Conservation (phyloP, 2,329 filamentous ascomycete species). For the Alternaria viburni region DNA sequence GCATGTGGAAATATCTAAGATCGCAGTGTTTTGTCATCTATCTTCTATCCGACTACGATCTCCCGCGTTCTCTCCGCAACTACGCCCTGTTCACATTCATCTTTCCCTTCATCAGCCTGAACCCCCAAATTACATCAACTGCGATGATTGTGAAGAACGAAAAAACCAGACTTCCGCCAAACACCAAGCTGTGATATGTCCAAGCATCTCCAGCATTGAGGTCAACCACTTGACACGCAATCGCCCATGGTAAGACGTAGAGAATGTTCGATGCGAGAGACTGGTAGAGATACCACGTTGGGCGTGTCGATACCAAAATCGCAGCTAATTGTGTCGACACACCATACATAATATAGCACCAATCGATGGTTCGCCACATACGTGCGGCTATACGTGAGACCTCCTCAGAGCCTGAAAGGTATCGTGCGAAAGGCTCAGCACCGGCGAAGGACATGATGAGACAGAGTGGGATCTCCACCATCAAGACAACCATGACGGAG, state of each 20-base stretch:
- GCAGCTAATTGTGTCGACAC: conserved; percentile 69
- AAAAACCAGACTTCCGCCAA: conserved; percentile 72
- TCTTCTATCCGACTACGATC: no score
- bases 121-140: conserved; percentile 59
- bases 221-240: conserved; percentile 57
- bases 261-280: conserved; percentile 70
- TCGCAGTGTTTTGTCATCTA: no score
- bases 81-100: neutral
- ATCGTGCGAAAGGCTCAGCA: conserved; percentile 66
- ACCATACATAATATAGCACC: conserved; percentile 74
- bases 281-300: conserved; percentile 72
- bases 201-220: conserved; percentile 63
- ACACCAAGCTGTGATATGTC: conserved; percentile 71
- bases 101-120: neutral
- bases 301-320: conserved; percentile 67
- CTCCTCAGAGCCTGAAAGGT: conserved; percentile 62
- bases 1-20: neutral
- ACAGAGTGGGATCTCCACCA: conserved; percentile 67
- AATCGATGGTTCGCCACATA: conserved; percentile 66
- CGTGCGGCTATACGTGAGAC: conserved; percentile 67
- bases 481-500: conserved; percentile 61
- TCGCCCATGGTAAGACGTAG: conserved; percentile 74
- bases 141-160: conserved; percentile 64
- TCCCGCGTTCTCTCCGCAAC: no score
- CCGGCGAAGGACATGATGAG: conserved; percentile 68